A percentile compares a stretch with the other conserved stretches of the same genome.
Evolutionary conservation across 164 flowering plant genomes (phyloP).

Genomic region (Dillenia suffruticosa): DNA sequence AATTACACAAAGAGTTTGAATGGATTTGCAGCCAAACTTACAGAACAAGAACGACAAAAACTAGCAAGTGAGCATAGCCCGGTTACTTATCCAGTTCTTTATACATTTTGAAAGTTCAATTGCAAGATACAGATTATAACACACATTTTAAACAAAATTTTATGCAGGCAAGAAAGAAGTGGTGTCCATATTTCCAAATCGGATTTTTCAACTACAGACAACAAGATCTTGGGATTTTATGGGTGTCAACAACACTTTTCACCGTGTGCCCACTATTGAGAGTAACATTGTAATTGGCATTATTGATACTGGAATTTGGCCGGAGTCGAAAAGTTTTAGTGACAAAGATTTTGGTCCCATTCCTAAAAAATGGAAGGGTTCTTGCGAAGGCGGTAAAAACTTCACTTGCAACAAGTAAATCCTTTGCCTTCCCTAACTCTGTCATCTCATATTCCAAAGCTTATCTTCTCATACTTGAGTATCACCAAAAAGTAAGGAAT

Average conservation of each 20-base stretch:
- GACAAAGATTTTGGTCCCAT: conserved; percentile 13
- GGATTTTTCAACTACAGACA: conserved; percentile 18
- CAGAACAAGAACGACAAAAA: conserved; percentile 15
- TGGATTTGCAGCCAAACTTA: conserved; percentile 37
- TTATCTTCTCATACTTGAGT: not conserved
- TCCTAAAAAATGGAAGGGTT: too few relatives aligned
- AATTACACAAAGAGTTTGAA: conserved; percentile 35
- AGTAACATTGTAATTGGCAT: conserved; percentile 31
- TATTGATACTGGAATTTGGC: conserved; percentile 32
- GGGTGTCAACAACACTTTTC: conserved; percentile 15
- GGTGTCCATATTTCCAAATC: conserved; percentile 30
- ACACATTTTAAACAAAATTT: too few relatives aligned
- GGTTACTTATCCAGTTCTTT: not conserved
- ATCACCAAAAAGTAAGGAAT: conserved; percentile 26
- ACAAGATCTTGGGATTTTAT: conserved; percentile 49
- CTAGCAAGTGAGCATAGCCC: conserved; percentile 17
- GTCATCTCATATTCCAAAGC: too few relatives aligned
- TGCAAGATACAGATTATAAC: too few relatives aligned
- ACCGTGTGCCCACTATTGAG: conserved; percentile 4
- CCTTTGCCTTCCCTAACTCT: too few relatives aligned
- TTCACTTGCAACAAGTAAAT: too few relatives aligned
- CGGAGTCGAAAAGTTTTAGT: conserved; percentile 27
- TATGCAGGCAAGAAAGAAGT: conserved; percentile 23
- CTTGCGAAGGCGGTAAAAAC: too few relatives aligned
- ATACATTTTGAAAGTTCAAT: too few relatives aligned